Evolutionary conservation across 2,329 filamentous ascomycete species (phyloP).

Genomic region (Colletotrichum sp.): DNA sequence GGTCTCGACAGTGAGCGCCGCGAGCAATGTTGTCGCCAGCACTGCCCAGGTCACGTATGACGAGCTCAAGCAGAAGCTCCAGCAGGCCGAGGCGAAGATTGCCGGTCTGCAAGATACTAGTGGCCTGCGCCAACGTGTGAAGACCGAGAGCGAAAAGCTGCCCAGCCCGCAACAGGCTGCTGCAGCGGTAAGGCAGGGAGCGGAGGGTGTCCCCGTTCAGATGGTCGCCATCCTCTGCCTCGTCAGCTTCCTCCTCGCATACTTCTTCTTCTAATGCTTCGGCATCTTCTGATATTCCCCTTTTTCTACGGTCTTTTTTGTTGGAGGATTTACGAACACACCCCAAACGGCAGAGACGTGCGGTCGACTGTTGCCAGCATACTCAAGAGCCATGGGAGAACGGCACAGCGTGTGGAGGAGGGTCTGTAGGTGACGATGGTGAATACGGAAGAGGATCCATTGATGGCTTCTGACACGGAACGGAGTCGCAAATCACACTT

Average conservation of each 20-base stretch:
- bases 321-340: conserved; percentile 3
- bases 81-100: conserved; percentile 77
- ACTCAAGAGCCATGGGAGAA: neutral
- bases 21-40: conserved; percentile 54
- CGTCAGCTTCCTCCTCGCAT: conserved; percentile 90
- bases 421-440: neutral
- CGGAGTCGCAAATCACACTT: conserved; percentile 15
- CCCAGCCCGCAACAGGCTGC: conserved; percentile 49
- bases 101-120: conserved; percentile 71
- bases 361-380: neutral
- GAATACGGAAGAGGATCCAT: neutral
- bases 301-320: conserved; percentile 5
- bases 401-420: neutral
- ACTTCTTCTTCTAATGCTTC: conserved; percentile 84
- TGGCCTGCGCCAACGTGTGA: conserved; percentile 76
- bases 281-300: neutral
- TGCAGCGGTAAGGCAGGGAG: conserved; percentile 59
- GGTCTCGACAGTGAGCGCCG: conserved; percentile 38
- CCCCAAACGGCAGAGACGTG: neutral
- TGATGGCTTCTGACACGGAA: conserved; percentile 6
- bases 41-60: conserved; percentile 49
- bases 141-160: conserved; percentile 58
- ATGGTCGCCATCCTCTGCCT: conserved; percentile 85
- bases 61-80: conserved; percentile 75
- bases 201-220: conserved; percentile 84